Evolutionary conservation across 176 grass and related monocot genomes (phyloP).

Genomic region (Chloris gayana): DNA sequence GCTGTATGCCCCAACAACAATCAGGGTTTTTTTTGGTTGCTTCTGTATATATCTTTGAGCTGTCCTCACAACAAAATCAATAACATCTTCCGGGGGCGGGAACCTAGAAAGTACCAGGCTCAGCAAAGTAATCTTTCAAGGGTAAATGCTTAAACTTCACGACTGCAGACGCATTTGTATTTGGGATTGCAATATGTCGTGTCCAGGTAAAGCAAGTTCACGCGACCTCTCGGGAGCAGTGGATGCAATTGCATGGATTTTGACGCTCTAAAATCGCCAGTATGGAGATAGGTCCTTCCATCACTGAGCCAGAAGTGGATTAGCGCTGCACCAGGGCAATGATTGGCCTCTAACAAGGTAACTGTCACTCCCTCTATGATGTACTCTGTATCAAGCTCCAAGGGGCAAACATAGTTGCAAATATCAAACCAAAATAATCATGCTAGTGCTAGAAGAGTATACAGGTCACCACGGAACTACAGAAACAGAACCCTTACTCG

Average conservation of each 20-base stretch:
- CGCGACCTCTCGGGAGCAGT: constrained; percentile 46
- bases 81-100: constrained; percentile 64
- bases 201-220: constrained; percentile 82
- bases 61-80: constrained; percentile 76
- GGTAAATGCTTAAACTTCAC: constrained; percentile 27
- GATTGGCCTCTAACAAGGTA: constrained; percentile 75
- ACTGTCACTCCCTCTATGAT: constrained; percentile 58
- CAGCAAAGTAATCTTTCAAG: constrained; percentile 6
- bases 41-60: constrained; percentile 56
- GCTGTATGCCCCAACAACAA: constrained; percentile 81
- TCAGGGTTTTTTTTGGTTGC: constrained; percentile 72
- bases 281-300: constrained; percentile 70
- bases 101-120: constrained; percentile 48
- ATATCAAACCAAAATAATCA: neutral
- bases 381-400: constrained; percentile 72
- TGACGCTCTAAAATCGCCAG: constrained; percentile 78
- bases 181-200: constrained; percentile 85
- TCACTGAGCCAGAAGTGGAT: constrained; percentile 56
- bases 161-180: constrained; percentile 53
- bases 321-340: constrained; percentile 79
- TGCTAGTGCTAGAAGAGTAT: neutral
- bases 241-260: constrained; percentile 63
- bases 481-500: constrained; percentile 25
- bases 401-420: constrained; percentile 58
- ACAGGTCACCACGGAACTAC: neutral